Evolutionary conservation across 441 rosid species (phyloP).

Genomic region (Mallotus repandus): DNA sequence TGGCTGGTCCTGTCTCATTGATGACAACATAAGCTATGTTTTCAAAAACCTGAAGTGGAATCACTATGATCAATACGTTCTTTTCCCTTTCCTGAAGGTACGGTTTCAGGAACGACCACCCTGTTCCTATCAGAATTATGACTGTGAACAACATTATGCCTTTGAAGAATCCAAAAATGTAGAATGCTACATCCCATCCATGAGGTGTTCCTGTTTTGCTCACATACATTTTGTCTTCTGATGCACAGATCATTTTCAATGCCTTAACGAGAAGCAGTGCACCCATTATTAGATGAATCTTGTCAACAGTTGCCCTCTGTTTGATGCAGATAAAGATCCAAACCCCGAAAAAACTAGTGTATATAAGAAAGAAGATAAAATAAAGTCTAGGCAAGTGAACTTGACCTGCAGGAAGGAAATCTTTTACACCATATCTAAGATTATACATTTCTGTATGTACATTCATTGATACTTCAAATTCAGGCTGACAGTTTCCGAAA

Average conservation of each 20-base stretch:
- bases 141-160: slow-evolving; percentile 62
- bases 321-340: slow-evolving; percentile 43
- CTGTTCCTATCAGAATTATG: slow-evolving; percentile 56
- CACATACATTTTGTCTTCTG: slow-evolving; percentile 44
- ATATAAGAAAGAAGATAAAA: slow-evolving; percentile 34
- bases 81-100: slow-evolving; percentile 60
- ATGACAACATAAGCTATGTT: slow-evolving; percentile 52
- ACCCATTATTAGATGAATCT: slow-evolving; percentile 53
- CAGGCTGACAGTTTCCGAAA: slow-evolving; percentile 52
- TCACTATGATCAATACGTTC: slow-evolving; percentile 45
- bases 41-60: slow-evolving; percentile 59
- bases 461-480: slow-evolving; percentile 48
- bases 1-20: slow-evolving; percentile 49
- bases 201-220: slow-evolving; percentile 56
- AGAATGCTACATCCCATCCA: slow-evolving; percentile 64
- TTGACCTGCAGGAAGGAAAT: slow-evolving; percentile 55
- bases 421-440: slow-evolving; percentile 26
- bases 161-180: slow-evolving; percentile 55
- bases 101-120: slow-evolving; percentile 67
- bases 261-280: slow-evolving; percentile 51
- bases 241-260: slow-evolving; percentile 52
- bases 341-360: slow-evolving; percentile 26
- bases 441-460: slow-evolving; percentile 60
- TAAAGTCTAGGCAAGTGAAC: slow-evolving; percentile 41
- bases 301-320: slow-evolving; percentile 34